Base-by-base conservation (phyloP, 73 alveolate species). In the Uronychia setigera region DNA sequence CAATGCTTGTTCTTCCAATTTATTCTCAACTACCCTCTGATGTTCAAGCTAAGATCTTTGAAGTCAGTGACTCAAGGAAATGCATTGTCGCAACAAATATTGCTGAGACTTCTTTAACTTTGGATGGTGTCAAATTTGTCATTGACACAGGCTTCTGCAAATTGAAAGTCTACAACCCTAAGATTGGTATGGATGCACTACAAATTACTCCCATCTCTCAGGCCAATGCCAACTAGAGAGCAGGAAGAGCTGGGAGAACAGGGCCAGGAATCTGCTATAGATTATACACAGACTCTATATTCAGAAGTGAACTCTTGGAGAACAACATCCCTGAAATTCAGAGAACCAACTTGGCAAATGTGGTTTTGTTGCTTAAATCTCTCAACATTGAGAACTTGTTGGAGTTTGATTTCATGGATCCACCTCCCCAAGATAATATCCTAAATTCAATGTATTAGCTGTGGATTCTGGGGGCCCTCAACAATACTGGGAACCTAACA, bases 401-500 rank as follows among this genome's bases (percentile, higher is more conserved):
- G 82, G 97, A 98, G 81, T 99, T 99, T 86, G 99, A 98, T 93
- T 99, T 99, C 92, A 99, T 99, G 99, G 99, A 99, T 93, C 99
- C 99, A 5, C 99, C 99, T 26, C 99, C 99, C 1, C 98, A 98
- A 95, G 99, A 99, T 35, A 99, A 98, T n/a, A 98, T 99, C 79
- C 88, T 99, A 86, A 99, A 99, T 92, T 96, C 99, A 26, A 97
- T 99, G 99, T 99, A 98, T 93, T 97, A 99, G 87, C 95, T 99
- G 80, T 99, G 99, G 99, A 97, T 98, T 78, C 87, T 99, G 35
- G 99, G 99, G 0, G 99, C 99, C n/a, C 89, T 98, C 1, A 99
- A 97, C 87, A 96, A 98, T 82, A 97, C 97, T 19, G 99, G 99
- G 1, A 97, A 97, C 91, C 93, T 99, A 88, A 98, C 99, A 1